phyloP scores from a whole-genome alignment of 345 rosid genomes.

The Ceriops zippeliana region DNA sequence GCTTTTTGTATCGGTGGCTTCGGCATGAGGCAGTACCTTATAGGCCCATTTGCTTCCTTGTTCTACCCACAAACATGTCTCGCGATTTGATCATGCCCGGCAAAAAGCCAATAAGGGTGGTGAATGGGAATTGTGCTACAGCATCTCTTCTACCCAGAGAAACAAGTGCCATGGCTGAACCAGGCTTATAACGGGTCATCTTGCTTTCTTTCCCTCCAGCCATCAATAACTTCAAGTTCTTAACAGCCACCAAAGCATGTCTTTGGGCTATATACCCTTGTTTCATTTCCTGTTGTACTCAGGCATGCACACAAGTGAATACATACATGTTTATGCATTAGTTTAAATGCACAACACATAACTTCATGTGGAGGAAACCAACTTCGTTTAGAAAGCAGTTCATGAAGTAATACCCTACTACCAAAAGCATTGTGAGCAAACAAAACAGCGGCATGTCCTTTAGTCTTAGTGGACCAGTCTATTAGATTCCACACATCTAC shows the following conservation, averaged over 20 bases:
- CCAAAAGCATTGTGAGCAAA: not conserved
- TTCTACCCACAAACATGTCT: conserved; percentile 71
- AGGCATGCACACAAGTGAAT: not conserved
- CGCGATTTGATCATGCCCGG: conserved; percentile 80
- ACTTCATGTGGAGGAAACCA: not conserved
- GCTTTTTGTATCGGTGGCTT: too few relatives aligned
- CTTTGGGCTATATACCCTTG: conserved; percentile 73
- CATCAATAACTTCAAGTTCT: conserved; percentile 70
- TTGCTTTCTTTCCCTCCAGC: conserved; percentile 46
- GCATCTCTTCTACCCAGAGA: conserved; percentile 74
- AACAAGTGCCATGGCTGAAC: conserved; percentile 45
- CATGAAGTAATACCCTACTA: not conserved
- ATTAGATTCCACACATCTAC: too few relatives aligned
- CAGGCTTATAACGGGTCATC: conserved; percentile 49
- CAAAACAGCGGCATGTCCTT: not conserved
- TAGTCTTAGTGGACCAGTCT: too few relatives aligned
- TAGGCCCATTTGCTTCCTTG: conserved; percentile 46
- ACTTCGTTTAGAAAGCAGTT: not conserved
- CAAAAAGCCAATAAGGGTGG: conserved; percentile 52
- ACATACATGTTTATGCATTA: not conserved
- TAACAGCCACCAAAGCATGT: conserved; percentile 57
- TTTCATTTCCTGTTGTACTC: conserved; percentile 54
- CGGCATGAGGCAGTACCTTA: not conserved
- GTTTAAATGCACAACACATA: too few relatives aligned
- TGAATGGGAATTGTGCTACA: conserved; percentile 68